phyloP scores from a whole-genome alignment of 768 basidiomycete genomes.

The Boletus tomentosulus region DNA sequence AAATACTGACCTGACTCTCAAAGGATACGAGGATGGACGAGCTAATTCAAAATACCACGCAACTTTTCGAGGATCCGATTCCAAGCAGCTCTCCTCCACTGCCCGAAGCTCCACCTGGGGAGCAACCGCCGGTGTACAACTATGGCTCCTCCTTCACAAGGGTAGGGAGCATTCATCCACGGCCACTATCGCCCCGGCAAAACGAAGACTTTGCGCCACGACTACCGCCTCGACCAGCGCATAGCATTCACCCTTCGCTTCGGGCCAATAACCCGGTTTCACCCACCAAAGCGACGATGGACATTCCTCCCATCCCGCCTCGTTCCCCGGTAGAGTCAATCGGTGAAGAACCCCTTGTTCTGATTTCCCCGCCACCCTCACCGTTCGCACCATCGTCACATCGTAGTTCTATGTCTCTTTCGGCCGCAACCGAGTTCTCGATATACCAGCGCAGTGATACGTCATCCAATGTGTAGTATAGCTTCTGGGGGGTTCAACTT shows the following conservation, averaged over 20 bases:
- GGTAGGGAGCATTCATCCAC: constrained; percentile 44
- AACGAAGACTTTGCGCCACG: constrained; percentile 71
- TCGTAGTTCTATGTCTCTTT: constrained; percentile 14
- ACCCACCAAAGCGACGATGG: constrained; percentile 41
- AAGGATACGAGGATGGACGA: constrained; percentile 81
- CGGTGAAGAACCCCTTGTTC: constrained; percentile 10
- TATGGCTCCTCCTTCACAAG: constrained; percentile 75
- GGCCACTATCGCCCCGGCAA: constrained; percentile 19
- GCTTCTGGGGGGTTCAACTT: background rate
- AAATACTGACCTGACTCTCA: constrained; percentile 2
- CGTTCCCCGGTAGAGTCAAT: constrained; percentile 24
- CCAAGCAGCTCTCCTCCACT: constrained; percentile 59
- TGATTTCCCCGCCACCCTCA: constrained; percentile 17
- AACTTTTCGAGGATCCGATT: constrained; percentile 60
- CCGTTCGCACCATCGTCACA: constrained; percentile 13
- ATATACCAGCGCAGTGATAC: constrained; percentile 8
- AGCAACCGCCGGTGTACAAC: constrained; percentile 49
- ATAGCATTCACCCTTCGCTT: constrained; percentile 76
- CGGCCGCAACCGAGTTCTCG: constrained; percentile 5
- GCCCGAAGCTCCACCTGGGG: constrained; percentile 67
- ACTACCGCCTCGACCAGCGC: constrained; percentile 61
- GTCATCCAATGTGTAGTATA: constrained; percentile 13
- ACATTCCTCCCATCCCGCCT: constrained; percentile 27
- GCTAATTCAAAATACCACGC: constrained; percentile 63
- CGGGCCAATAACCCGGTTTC: constrained; percentile 46